Evolutionary conservation across 2,329 filamentous ascomycete genomes (phyloP).

Genomic region (Alternaria sp.): DNA sequence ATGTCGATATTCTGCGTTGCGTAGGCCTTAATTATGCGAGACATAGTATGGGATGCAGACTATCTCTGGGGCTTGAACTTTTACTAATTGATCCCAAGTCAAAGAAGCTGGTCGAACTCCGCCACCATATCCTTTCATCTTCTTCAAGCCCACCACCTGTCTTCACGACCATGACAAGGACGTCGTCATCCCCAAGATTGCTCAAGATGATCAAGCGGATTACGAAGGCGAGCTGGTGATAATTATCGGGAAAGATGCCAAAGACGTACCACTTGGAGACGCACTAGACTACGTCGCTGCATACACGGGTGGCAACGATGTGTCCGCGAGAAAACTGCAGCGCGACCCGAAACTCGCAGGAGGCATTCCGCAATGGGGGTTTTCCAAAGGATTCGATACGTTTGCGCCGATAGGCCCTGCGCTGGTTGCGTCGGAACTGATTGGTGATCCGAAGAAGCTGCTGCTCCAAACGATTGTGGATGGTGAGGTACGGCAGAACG

Average conservation of each 20-base stretch:
- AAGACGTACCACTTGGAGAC: slow-evolving; percentile 52
- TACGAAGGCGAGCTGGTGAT: slow-evolving; percentile 38
- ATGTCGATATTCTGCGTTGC: slow-evolving; percentile 55
- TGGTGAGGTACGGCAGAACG: background rate
- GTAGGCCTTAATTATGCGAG: slow-evolving; percentile 57
- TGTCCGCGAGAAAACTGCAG: slow-evolving; percentile 57
- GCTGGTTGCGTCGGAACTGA: background rate
- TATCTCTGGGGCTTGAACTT: background rate
- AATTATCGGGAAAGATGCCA: slow-evolving; percentile 60
- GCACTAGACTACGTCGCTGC: slow-evolving; percentile 58
- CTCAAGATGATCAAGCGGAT: slow-evolving; percentile 5
- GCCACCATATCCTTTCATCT: slow-evolving; percentile 2
- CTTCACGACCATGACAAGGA: background rate
- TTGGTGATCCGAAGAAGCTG: background rate
- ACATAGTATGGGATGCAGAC: slow-evolving; percentile 30
- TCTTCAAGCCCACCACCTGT: background rate
- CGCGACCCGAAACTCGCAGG: background rate
- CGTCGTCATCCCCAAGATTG: slow-evolving; percentile 5
- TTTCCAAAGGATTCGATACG: slow-evolving; percentile 58
- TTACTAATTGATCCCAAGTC: background rate
- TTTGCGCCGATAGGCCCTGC: slow-evolving; percentile 59
- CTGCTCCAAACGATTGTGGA: background rate
- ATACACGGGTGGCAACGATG: slow-evolving; percentile 62
- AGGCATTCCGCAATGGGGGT: slow-evolving; percentile 3
- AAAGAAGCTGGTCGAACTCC: background rate